Base-by-base conservation (phyloP, 768 basidiomycete species). In the Boletus rex-veris region DNA sequence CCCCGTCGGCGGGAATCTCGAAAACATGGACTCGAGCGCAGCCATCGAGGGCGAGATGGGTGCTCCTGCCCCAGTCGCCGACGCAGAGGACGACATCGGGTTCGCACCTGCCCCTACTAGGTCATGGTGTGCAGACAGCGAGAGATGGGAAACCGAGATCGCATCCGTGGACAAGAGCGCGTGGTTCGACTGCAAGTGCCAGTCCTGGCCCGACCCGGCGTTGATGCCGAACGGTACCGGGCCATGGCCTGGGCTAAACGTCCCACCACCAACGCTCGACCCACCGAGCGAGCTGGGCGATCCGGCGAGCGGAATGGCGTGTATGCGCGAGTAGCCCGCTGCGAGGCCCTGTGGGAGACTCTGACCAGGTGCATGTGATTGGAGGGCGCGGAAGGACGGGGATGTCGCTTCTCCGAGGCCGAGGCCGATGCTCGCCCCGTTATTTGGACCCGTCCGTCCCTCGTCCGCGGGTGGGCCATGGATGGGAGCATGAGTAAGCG, bases 321-420 rank as follows among this genome's bases (percentile, higher is more conserved):
- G 94, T 53, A 98, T 86, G 53, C 93, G 80, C 28, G 90, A 93
- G 65, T 93, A 86, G 0, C 93, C 94, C 0, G 91, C 91, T 0
- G 93, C 94, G 28, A 98, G 80, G 33, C 94, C 94, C 52, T 95
- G 92, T 1, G 95, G 93, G 12, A 96, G 77, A 70, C 85, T 88
- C 71, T 94, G 91, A 2, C 93, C 93, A 0, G 94, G 93, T 1
- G 91, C 92, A 60, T 95, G 93, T 16, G 85, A 76, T 64, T 92
- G 89, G 39, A 95, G 74, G 1, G 91, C 93, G n/a, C 85, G 80
- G 26, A 88, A 76, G 26, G 83, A 80, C 0, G 93, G 89, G 14
- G 85, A 87, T 1, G 84, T 71, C 16, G 71, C 69, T 48, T 65
- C 72, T 12, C 65, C 67, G 0, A 63, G 62, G 0, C 67, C 67